Percentiles rank a stretch among this genome's conserved stretches.
phyloP scores from a whole-genome alignment of 768 basidiomycete species.

The Sarcodon sp. region DNA sequence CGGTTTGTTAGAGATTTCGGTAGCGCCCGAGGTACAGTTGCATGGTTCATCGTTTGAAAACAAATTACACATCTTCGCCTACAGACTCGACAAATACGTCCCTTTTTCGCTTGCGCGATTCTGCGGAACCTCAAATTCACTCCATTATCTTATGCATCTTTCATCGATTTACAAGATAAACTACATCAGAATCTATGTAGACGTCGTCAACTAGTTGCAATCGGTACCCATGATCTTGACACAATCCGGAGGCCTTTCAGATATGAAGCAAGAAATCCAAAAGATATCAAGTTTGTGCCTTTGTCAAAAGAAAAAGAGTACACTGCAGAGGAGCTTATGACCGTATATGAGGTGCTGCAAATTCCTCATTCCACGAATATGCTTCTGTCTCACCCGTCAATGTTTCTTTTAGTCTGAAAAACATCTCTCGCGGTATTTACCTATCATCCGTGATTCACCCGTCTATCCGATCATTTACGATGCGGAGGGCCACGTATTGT shows the following conservation, averaged over 20 bases:
- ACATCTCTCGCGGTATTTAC: constrained; percentile 80
- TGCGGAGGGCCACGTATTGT: constrained; percentile 71
- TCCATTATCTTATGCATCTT: constrained; percentile 80
- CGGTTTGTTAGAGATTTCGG: constrained; percentile 49
- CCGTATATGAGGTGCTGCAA: constrained; percentile 70
- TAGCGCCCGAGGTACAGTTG: constrained; percentile 59
- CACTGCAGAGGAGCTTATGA: constrained; percentile 88
- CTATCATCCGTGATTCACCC: constrained; percentile 87
- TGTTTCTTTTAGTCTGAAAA: constrained; percentile 60
- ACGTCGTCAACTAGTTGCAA: constrained; percentile 81
- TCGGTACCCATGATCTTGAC: constrained; percentile 96
- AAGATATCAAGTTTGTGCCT: constrained; percentile 85
- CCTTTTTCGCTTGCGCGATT: constrained; percentile 83
- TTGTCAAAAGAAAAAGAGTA: constrained; percentile 69
- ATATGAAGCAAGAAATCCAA: constrained; percentile 72
- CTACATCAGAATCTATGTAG: constrained; percentile 94
- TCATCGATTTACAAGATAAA: constrained; percentile 99
- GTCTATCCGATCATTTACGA: constrained; percentile 99
- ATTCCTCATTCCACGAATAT: neutral
- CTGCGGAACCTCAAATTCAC: constrained; percentile 88
- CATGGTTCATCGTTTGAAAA: neutral
- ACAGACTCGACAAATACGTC: constrained; percentile 74
- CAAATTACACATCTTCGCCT: neutral
- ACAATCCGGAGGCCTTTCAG: constrained; percentile 80
- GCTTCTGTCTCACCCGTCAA: neutral